Percentiles rank a stretch among this genome's conserved stretches.
Conservation (phyloP, 2,329 filamentous ascomycete species). For the Tolypocladium endophyticum region DNA sequence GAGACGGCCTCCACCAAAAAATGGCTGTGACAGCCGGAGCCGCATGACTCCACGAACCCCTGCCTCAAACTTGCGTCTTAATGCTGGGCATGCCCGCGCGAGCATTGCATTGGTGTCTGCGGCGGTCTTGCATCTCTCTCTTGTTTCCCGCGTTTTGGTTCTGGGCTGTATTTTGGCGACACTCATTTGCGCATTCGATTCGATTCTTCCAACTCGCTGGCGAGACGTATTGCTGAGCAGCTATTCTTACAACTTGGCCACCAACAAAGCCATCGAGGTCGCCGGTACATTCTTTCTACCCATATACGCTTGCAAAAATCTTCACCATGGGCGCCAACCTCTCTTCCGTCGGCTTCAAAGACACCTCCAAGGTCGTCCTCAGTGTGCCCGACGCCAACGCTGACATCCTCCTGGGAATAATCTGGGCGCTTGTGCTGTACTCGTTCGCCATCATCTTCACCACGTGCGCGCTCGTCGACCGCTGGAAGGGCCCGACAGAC, state of each 20-base stretch:
- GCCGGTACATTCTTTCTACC: not conserved
- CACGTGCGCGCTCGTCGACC: conserved; percentile 28
- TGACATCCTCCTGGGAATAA: conserved; percentile 20
- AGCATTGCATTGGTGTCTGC: not conserved
- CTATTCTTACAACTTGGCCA: not conserved
- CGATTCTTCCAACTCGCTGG: not conserved
- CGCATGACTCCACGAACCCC: not conserved
- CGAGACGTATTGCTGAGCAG: conserved; percentile 1
- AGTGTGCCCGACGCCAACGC: conserved; percentile 17
- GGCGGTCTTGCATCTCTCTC: not conserved
- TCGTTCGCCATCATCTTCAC: conserved; percentile 29
- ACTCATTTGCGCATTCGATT: not conserved
- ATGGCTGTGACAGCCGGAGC: not conserved
- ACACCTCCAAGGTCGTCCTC: conserved; percentile 24
- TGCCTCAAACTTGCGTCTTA: not conserved
- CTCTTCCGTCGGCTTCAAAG: conserved; percentile 22
- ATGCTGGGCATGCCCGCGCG: not conserved
- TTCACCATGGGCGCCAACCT: conserved; percentile 28
- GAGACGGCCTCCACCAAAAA: not conserved
- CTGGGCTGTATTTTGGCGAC: not conserved
- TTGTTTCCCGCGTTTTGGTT: not conserved
- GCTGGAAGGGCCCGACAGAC: conserved; percentile 29
- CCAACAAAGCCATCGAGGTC: not conserved
- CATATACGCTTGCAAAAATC: not conserved
- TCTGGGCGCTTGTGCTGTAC: conserved; percentile 25